Conservation (phyloP, 2,329 filamentous ascomycete species). For the Calonectria fujianensis region DNA sequence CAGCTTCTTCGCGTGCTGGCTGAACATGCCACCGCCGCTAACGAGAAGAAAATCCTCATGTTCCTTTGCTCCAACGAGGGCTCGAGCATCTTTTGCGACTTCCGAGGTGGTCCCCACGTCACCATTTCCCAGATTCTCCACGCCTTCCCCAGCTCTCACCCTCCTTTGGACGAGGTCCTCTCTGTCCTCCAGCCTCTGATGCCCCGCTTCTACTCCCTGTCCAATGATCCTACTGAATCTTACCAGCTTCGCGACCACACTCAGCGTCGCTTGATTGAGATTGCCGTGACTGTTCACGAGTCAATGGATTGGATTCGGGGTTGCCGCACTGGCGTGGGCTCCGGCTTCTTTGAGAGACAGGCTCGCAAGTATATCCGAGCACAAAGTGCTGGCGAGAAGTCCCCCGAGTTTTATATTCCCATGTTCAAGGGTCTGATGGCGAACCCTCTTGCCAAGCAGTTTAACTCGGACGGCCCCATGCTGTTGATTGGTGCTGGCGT, state of each 20-base stretch:
- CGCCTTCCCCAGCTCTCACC: slow-evolving; percentile 94
- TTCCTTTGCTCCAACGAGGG: slow-evolving; percentile 93
- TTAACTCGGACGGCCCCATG: slow-evolving; percentile 96
- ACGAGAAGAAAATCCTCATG: slow-evolving; percentile 91
- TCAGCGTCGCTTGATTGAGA: slow-evolving; percentile 88
- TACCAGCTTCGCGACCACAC: slow-evolving; percentile 81
- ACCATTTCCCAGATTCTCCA: slow-evolving; percentile 89
- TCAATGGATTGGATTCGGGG: slow-evolving; percentile 85
- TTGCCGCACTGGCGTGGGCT: slow-evolving; percentile 88
- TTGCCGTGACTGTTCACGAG: slow-evolving; percentile 97
- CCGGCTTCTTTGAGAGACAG: slow-evolving; percentile 93
- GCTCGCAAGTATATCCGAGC: slow-evolving; percentile 83
- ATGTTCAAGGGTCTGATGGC: slow-evolving; percentile 99
- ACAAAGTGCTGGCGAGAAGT: slow-evolving; percentile 74
- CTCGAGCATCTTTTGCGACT: slow-evolving; percentile 93
- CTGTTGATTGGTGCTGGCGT: slow-evolving; percentile 97
- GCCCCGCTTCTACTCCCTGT: slow-evolving; percentile 98
- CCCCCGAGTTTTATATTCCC: slow-evolving; percentile 83
- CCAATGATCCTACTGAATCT: slow-evolving; percentile 91
- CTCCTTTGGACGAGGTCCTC: slow-evolving; percentile 88
- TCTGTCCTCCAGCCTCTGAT: slow-evolving; percentile 90
- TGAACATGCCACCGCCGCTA: slow-evolving; percentile 85
- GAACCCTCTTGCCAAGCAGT: slow-evolving; percentile 94
- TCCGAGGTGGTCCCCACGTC: slow-evolving; percentile 91
- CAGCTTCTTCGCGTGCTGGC: slow-evolving; percentile 88